Evolutionary conservation across 2,329 filamentous ascomycete genomes (phyloP).

Genomic region (Pseudogymnoascus sp.): DNA sequence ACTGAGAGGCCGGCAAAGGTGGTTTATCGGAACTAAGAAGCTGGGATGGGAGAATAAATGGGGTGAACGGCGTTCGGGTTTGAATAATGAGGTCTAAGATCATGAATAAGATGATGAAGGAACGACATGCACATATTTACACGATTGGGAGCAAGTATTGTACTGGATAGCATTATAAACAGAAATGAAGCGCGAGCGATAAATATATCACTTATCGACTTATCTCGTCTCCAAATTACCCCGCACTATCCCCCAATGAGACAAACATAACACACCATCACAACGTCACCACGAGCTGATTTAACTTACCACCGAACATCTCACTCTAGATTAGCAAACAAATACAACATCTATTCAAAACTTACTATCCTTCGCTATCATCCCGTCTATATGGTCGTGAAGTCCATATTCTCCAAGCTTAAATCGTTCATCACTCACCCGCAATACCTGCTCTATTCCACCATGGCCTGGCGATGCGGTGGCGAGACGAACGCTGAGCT

Average conservation of each 20-base stretch:
- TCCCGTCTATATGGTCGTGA: background rate
- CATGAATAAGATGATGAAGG: conserved; percentile 1
- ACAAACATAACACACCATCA: background rate
- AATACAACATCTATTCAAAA: background rate
- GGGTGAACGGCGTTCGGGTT: background rate
- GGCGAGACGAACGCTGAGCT: conserved; percentile 68
- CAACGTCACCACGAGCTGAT: background rate
- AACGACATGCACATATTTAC: conserved; percentile 3
- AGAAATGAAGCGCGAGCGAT: background rate
- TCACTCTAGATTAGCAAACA: background rate
- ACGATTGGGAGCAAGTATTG: background rate
- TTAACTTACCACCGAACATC: background rate
- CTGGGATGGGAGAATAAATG: background rate
- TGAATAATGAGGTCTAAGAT: background rate
- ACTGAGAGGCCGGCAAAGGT: background rate
- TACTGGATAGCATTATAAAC: background rate
- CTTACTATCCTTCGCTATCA: background rate
- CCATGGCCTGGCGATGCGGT: conserved; percentile 87
- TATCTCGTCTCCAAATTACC: conserved; percentile 5
- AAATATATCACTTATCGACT: background rate
- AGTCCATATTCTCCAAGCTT: background rate
- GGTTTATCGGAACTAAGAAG: background rate
- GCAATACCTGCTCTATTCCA: conserved; percentile 19
- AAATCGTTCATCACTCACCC: background rate
- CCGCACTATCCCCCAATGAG: conserved; percentile 5